phyloP scores from a whole-genome alignment of 2,329 filamentous ascomycete genomes.

The Penicillium thymicola region DNA sequence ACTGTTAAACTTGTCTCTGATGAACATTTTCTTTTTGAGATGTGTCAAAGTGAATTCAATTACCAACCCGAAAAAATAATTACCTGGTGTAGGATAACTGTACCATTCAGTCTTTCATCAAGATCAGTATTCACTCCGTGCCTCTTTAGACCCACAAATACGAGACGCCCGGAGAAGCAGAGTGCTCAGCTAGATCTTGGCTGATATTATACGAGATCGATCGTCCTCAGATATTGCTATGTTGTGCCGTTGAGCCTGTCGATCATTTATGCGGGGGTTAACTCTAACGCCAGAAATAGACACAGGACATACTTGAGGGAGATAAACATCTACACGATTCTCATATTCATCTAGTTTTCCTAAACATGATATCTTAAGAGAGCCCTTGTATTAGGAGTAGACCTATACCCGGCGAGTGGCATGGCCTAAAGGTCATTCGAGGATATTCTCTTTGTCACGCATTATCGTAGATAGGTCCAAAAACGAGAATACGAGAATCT shows the following conservation, averaged over 20 bases:
- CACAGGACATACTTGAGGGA: neutral
- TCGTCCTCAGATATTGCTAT: neutral
- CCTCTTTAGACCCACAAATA: neutral
- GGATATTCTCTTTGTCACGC: neutral
- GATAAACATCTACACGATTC: neutral
- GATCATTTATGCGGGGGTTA: neutral
- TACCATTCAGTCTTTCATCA: neutral
- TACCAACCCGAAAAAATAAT: neutral
- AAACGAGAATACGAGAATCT: neutral
- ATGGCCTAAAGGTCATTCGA: neutral
- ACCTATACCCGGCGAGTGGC: neutral
- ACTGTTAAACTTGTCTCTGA: too few species aligned
- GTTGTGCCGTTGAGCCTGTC: neutral
- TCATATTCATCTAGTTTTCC: neutral
- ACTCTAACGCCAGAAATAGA: neutral
- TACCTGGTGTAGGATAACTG: neutral
- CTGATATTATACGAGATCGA: neutral
- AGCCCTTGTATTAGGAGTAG: too few species aligned
- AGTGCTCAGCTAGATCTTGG: neutral
- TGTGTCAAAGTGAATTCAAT: neutral
- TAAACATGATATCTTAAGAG: neutral
- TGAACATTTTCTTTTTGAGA: constrained; percentile 1
- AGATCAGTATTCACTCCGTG: neutral
- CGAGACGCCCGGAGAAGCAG: neutral
- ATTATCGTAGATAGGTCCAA: neutral